Conservation (phyloP, 1,284 basidiomycete species). For the Cutaneotrichosporon cavernicola region DNA sequence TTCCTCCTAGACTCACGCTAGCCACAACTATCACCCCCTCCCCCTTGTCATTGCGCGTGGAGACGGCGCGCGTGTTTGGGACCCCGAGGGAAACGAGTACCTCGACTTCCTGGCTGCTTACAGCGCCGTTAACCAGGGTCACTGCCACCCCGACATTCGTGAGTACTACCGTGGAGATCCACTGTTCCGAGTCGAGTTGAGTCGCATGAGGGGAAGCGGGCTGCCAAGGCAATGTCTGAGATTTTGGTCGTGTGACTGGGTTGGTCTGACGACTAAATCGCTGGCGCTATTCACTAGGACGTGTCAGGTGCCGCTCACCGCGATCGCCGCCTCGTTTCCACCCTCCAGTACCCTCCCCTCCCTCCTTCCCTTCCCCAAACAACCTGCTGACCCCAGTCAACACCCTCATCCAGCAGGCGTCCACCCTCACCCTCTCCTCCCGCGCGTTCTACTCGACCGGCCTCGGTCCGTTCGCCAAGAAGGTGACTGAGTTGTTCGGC, state of each 20-base stretch:
- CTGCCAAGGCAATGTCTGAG: too few species aligned
- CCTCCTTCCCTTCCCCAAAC: too few species aligned
- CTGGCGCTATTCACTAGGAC: too few species aligned
- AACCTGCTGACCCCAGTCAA: slow-evolving; percentile 61
- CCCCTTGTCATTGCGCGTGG: slow-evolving; percentile 92
- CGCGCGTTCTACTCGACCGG: slow-evolving; percentile 94
- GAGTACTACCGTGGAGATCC: slow-evolving; percentile 17
- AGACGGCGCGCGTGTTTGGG: slow-evolving; percentile 89
- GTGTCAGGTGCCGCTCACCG: too few species aligned
- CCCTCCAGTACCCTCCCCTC: too few species aligned
- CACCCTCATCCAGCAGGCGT: slow-evolving; percentile 79
- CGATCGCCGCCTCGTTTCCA: too few species aligned
- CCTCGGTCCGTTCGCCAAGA: slow-evolving; percentile 84
- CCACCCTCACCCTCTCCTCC: slow-evolving; percentile 87
- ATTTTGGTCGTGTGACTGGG: too few species aligned
- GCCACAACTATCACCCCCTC: slow-evolving; percentile 87
- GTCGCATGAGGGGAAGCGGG: too few species aligned
- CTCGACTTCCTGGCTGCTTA: slow-evolving; percentile 97
- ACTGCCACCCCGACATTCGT: slow-evolving; percentile 77
- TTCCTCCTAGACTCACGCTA: slow-evolving; percentile 38
- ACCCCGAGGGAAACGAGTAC: slow-evolving; percentile 89
- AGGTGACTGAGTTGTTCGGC: slow-evolving; percentile 77
- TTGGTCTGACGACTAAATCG: too few species aligned
- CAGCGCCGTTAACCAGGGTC: slow-evolving; percentile 87
- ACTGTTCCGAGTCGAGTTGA: too few species aligned